These are phyloP conservation scores for Herpetomonas tarakana DNA, from an alignment of 208 protist genomes.

Conservation along the genomic window DNA sequence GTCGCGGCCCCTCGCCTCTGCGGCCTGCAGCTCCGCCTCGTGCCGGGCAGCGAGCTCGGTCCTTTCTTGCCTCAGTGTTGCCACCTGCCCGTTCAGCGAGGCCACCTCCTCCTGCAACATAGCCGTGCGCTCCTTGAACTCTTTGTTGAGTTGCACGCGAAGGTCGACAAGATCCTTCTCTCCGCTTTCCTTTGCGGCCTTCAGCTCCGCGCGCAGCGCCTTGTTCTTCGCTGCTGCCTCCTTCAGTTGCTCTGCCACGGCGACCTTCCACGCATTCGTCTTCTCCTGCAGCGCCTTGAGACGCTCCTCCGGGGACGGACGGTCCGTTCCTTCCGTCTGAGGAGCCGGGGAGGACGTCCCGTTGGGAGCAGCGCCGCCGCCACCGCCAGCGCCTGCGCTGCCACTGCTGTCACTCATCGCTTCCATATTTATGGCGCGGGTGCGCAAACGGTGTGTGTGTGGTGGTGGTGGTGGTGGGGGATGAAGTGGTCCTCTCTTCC, in stretches of 20 bases:
- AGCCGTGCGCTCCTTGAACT: slow-evolving; percentile 44
- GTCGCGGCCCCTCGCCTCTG: not conserved
- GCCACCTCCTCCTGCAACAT: slow-evolving; percentile 38
- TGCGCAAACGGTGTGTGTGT: no score
- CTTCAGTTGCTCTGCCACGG: slow-evolving; percentile 31
- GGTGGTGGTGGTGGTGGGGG: no score
- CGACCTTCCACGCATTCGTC: slow-evolving; percentile 34
- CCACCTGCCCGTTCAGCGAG: slow-evolving; percentile 15
- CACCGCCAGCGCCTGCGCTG: no score
- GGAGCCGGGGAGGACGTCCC: no score
- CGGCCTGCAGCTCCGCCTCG: not conserved
- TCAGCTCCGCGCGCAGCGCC: slow-evolving; percentile 34
- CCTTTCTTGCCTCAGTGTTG: not conserved
- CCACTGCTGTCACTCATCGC: no score
- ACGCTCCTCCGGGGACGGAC: slow-evolving; percentile 15
- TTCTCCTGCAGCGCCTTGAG: slow-evolving; percentile 27
- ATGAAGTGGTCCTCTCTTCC: no score
- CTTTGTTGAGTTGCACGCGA: slow-evolving; percentile 34
- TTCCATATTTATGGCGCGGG: no score
- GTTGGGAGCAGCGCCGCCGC: no score
- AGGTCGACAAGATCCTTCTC: slow-evolving; percentile 21
- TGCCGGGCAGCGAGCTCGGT: not conserved
- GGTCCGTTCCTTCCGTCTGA: no score
- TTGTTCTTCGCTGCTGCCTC: slow-evolving; percentile 46
- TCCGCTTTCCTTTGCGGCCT: slow-evolving; percentile 6